Conservation (phyloP, 305 asterid genomes). For the Galium porrigens region DNA sequence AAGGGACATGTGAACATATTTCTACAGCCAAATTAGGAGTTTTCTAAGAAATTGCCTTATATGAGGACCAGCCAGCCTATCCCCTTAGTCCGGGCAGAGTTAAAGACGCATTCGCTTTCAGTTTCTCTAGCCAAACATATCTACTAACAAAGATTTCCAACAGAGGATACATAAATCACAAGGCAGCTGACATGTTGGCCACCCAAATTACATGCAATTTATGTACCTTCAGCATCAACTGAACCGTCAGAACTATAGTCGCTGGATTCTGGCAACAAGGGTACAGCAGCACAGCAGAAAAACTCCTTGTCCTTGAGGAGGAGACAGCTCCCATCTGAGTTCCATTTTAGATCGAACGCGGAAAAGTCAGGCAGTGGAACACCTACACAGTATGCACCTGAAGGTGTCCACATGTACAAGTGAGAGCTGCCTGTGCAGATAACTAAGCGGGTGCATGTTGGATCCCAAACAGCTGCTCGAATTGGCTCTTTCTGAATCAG, state of each 20-base stretch:
- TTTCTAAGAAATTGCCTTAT: not conserved
- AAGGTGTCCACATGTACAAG: constrained; percentile 90
- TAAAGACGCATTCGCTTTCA: not conserved
- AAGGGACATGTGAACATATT: not conserved
- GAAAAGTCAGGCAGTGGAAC: constrained; percentile 58
- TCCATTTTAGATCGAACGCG: constrained; percentile 76
- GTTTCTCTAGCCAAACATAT: not conserved
- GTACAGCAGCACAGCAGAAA: constrained; percentile 83
- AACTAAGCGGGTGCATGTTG: constrained; percentile 58
- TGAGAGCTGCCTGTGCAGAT: constrained; percentile 70
- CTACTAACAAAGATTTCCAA: not conserved
- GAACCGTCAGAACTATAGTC: constrained; percentile 76
- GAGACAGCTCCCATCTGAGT: constrained; percentile 71
- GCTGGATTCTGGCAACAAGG: constrained; percentile 63
- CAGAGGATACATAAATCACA: not conserved
- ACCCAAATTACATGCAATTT: not conserved
- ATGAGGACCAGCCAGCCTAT: not conserved
- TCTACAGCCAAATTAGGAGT: constrained; percentile 2
- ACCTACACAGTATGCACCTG: constrained; percentile 73
- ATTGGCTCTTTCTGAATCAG: constrained; percentile 81
- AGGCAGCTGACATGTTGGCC: not conserved
- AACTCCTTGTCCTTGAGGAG: constrained; percentile 71
- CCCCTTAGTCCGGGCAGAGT: not conserved
- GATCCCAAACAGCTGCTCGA: constrained; percentile 84
- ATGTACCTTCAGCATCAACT: constrained; percentile 14